phyloP scores from a whole-genome alignment of 306 rosid species.

The Crataegus laevigata region DNA sequence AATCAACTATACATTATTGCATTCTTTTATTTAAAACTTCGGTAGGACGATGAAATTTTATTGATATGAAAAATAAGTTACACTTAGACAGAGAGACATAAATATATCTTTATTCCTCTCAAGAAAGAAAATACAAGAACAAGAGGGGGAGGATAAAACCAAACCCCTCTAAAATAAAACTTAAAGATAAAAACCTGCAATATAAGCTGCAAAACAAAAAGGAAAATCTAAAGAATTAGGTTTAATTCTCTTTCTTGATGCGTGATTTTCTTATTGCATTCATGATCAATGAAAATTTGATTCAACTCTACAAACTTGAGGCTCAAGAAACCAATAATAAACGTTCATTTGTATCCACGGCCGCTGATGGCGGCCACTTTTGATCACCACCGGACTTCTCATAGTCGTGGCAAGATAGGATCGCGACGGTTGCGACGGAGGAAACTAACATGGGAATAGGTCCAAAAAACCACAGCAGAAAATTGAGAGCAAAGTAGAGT shows the following conservation, averaged over 20 bases:
- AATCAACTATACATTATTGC: no score
- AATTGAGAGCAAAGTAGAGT: slow-evolving; percentile 52
- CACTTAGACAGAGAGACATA: rapidly evolving
- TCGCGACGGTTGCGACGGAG: slow-evolving; percentile 40
- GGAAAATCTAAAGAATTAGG: no score
- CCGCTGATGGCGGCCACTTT: background rate
- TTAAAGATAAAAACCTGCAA: no score
- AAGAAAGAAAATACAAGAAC: no score
- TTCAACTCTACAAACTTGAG: background rate
- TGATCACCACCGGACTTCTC: background rate
- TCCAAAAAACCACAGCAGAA: slow-evolving; percentile 73
- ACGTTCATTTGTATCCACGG: background rate
- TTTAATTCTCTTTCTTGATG: no score
- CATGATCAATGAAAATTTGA: background rate
- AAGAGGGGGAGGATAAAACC: no score
- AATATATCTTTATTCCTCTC: no score
- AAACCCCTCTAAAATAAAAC: no score
- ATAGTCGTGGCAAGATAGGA: slow-evolving; percentile 42
- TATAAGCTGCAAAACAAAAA: no score
- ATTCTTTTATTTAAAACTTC: no score
- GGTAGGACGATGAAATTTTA: no score
- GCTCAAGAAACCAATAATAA: background rate
- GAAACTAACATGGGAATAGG: slow-evolving; percentile 68
- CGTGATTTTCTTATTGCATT: background rate
- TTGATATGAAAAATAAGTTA: no score